Conservation (phyloP, 352 stramenopile genomes). For the Aphanomyces euteiches region DNA sequence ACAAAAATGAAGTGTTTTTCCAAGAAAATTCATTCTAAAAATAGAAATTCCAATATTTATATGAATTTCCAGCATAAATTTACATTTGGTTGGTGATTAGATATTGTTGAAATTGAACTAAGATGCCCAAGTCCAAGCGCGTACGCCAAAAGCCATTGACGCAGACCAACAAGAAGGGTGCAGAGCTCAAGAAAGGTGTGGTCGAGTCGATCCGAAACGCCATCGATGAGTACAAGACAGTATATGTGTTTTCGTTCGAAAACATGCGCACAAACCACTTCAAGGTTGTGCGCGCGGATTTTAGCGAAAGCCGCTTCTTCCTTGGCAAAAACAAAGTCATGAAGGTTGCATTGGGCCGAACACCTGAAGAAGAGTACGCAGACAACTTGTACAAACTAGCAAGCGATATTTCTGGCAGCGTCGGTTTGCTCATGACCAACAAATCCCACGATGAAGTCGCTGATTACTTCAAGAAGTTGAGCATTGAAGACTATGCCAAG, state of each 20-base stretch:
- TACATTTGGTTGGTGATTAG: conserved; percentile 27
- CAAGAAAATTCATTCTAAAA: no score
- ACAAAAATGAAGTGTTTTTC: no score
- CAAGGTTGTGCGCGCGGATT: conserved; percentile 96
- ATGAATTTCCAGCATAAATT: background rate
- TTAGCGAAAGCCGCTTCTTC: conserved; percentile 95
- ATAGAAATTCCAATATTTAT: background rate
- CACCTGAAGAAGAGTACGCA: conserved; percentile 94
- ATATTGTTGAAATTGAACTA: conserved; percentile 26
- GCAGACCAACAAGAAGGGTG: conserved; percentile 95
- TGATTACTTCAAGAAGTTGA: conserved; percentile 90
- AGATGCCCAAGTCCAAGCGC: conserved; percentile 86
- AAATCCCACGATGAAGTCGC: conserved; percentile 82
- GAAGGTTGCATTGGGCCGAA: conserved; percentile 93
- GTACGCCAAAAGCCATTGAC: conserved; percentile 90
- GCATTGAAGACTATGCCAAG: conserved; percentile 91
- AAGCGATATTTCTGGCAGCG: conserved; percentile 88
- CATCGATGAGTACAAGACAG: conserved; percentile 89
- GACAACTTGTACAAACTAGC: conserved; percentile 92
- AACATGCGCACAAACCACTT: conserved; percentile 99
- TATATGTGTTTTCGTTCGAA: conserved; percentile 97
- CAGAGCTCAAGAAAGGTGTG: conserved; percentile 93
- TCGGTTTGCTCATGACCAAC: conserved; percentile 95
- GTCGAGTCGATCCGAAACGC: conserved; percentile 91
- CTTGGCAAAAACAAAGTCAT: conserved; percentile 99